These are phyloP conservation scores for Lasiodiplodia sp. DNA, from an alignment of 2,329 filamentous ascomycete species.

Conservation along the genomic window DNA sequence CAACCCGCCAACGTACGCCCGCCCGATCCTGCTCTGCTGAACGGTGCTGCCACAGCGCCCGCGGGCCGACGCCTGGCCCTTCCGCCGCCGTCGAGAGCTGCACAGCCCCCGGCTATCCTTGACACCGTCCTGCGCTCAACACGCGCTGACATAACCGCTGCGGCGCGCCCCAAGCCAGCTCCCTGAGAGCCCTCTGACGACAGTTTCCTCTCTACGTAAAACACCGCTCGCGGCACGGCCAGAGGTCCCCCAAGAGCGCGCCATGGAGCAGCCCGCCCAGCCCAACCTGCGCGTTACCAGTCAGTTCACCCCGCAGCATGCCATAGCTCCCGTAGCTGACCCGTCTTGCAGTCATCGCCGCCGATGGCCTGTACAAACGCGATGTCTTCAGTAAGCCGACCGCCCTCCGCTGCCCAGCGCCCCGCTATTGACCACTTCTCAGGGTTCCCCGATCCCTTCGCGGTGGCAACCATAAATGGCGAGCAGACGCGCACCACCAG, in stretches of 20 bases:
- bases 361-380: slow-evolving; percentile 97
- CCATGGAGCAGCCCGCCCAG: slow-evolving; percentile 59
- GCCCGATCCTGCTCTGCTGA: not conserved
- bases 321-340: slow-evolving; percentile 39
- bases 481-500: slow-evolving; percentile 98
- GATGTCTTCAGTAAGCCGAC: slow-evolving; percentile 87
- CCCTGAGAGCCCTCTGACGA: slow-evolving; percentile 21
- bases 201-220: not conserved
- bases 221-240: not conserved
- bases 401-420: slow-evolving; percentile 48
- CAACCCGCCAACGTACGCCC: slow-evolving; percentile 26
- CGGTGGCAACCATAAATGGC: slow-evolving; percentile 94
- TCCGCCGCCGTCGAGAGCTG: slow-evolving; percentile 28
- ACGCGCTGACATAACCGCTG: slow-evolving; percentile 30
- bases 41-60: slow-evolving; percentile 13
- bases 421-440: slow-evolving; percentile 41
- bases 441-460: slow-evolving; percentile 98
- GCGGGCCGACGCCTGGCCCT: slow-evolving; percentile 31
- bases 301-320: slow-evolving; percentile 56
- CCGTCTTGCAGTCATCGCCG: slow-evolving; percentile 81
- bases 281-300: slow-evolving; percentile 93
- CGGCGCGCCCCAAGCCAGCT: slow-evolving; percentile 25
- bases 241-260: slow-evolving; percentile 29
- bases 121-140: slow-evolving; percentile 29
- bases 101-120: slow-evolving; percentile 31